Evolutionary conservation across 2,329 filamentous ascomycete species (phyloP).

Genomic region (Arthroderma uncinatum): DNA sequence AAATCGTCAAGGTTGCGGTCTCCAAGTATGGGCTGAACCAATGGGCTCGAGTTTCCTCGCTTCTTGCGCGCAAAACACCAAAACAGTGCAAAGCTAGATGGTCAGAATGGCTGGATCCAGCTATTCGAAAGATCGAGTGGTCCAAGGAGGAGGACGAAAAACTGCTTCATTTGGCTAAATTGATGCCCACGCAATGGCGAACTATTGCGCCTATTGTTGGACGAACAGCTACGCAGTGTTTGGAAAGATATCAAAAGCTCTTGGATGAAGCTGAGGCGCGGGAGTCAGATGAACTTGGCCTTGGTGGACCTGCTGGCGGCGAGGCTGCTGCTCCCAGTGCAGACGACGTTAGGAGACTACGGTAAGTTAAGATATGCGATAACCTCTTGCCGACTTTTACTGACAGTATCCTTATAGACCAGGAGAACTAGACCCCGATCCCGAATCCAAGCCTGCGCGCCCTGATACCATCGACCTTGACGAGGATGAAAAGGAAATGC

Average conservation of each 20-base stretch:
- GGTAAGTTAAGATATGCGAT: slow-evolving; percentile 28
- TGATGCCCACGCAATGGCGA: slow-evolving; percentile 98
- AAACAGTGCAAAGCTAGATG: slow-evolving; percentile 99
- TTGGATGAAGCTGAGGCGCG: slow-evolving; percentile 89
- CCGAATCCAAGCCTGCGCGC: slow-evolving; percentile 87
- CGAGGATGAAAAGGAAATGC: slow-evolving; percentile 98
- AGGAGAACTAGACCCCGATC: slow-evolving; percentile 92
- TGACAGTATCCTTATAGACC: slow-evolving; percentile 38
- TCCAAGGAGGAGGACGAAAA: slow-evolving; percentile 98
- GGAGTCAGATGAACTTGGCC: slow-evolving; percentile 67
- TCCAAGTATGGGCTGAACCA: slow-evolving; percentile 94
- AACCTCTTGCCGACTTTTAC: slow-evolving; percentile 8
- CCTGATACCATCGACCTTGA: slow-evolving; percentile 97
- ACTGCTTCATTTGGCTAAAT: slow-evolving; percentile 85
- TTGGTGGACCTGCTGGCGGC: slow-evolving; percentile 75
- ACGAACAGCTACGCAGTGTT: slow-evolving; percentile 88
- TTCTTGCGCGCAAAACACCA: slow-evolving; percentile 91
- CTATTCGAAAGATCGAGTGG: slow-evolving; percentile 98
- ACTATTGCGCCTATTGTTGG: slow-evolving; percentile 96
- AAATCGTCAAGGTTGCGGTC: slow-evolving; percentile 91
- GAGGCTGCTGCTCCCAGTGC: slow-evolving; percentile 81
- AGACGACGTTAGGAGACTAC: slow-evolving; percentile 78
- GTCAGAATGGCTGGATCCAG: slow-evolving; percentile 96
- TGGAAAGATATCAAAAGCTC: slow-evolving; percentile 93
- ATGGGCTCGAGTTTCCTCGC: slow-evolving; percentile 95